Conservation (phyloP, 768 basidiomycete genomes). For the Rickenella mellea region DNA sequence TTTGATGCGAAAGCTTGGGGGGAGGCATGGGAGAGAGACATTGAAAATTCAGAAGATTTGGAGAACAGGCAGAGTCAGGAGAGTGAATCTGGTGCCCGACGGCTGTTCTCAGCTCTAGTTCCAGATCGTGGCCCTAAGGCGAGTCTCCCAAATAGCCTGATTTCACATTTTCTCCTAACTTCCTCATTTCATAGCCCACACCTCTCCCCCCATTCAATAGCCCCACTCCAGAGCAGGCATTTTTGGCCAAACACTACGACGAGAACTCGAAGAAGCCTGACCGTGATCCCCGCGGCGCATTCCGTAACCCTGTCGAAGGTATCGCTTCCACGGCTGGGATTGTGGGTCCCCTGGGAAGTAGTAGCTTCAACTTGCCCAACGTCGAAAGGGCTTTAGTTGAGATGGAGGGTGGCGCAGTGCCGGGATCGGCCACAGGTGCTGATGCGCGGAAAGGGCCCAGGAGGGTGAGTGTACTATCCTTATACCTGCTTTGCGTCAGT, state of each 20-base stretch:
- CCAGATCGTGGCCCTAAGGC: conserved; percentile 72
- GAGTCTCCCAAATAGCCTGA: conserved; percentile 13
- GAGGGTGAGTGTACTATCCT: conserved; percentile 2
- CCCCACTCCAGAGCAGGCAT: conserved; percentile 81
- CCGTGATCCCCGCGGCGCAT: conserved; percentile 80
- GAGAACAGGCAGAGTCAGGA: no score
- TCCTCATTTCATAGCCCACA: conserved; percentile 33
- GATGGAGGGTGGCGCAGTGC: conserved; percentile 60
- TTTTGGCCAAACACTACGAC: conserved; percentile 87
- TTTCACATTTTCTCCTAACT: neutral
- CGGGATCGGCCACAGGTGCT: conserved; percentile 16
- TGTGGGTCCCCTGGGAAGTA: conserved; percentile 88
- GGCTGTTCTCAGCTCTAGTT: conserved; percentile 61
- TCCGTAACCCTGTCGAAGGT: conserved; percentile 63
- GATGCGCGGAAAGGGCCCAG: conserved; percentile 21
- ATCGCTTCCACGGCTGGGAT: conserved; percentile 52
- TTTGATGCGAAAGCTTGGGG: conserved; percentile 80
- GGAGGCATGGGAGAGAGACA: conserved; percentile 70
- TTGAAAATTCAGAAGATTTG: conserved; percentile 30
- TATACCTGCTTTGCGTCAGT: neutral
- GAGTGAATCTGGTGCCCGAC: conserved; percentile 47
- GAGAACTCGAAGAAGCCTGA: conserved; percentile 85
- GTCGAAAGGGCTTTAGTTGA: conserved; percentile 84
- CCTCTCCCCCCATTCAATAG: conserved; percentile 70
- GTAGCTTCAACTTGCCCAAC: conserved; percentile 74